phyloP scores from a whole-genome alignment of 164 flowering plant genomes.

The Tetrastigma voinierianum region DNA sequence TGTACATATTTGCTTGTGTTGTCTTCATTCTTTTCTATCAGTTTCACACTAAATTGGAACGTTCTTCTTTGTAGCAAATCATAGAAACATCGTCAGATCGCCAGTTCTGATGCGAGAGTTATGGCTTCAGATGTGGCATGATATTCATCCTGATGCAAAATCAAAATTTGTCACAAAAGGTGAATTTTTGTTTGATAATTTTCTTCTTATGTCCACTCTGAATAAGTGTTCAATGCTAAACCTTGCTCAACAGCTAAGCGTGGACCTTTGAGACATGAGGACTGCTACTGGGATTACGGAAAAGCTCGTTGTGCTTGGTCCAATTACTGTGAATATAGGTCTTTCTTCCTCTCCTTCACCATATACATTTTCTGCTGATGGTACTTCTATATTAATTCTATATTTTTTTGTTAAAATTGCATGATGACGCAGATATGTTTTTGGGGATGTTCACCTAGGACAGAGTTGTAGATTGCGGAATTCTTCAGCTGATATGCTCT shows the following conservation, averaged over 20 bases:
- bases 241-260: slow-evolving; percentile 62
- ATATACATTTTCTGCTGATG: not conserved
- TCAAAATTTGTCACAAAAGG: slow-evolving; percentile 91
- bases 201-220: not conserved
- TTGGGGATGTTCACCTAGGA: slow-evolving; percentile 97
- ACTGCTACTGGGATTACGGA: slow-evolving; percentile 98
- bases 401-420: not conserved
- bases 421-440: slow-evolving; percentile 61
- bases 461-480: slow-evolving; percentile 92
- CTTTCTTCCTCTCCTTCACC: not conserved
- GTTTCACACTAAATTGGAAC: slow-evolving; percentile 7
- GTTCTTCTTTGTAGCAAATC: slow-evolving; percentile 65
- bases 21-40: not conserved
- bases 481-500: slow-evolving; percentile 56
- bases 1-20: not conserved
- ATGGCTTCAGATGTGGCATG: slow-evolving; percentile 99
- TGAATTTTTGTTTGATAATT: slow-evolving; percentile 12
- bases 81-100: slow-evolving; percentile 89
- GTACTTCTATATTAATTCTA: not conserved
- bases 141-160: slow-evolving; percentile 71
- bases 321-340: slow-evolving; percentile 96
- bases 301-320: slow-evolving; percentile 98
- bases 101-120: slow-evolving; percentile 91
- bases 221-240: not conserved
- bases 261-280: slow-evolving; percentile 91